Percentiles rank a stretch among this genome's conserved stretches.
These are phyloP conservation scores for Metschnikowia picachoensis DNA, from an alignment of 805 yeast genomes.

Conservation along the genomic window DNA sequence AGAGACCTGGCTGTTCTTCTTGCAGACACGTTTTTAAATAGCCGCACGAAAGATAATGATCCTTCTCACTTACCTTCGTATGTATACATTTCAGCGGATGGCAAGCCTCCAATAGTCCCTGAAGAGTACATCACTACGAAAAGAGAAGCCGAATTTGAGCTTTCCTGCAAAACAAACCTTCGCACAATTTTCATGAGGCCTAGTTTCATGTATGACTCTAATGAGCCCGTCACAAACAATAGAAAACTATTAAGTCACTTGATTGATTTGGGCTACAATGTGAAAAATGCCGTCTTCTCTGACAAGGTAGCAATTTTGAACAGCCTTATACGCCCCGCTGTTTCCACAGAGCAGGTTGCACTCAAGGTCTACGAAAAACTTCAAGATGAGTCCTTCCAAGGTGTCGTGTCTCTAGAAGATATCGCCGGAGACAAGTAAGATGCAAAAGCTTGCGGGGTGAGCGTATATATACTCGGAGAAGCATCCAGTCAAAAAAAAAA, in stretches of 20 bases:
- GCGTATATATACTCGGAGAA: too few species aligned
- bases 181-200: constrained; percentile 72
- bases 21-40: constrained; percentile 50
- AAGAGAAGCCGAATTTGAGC: constrained; percentile 67
- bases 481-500: too few species aligned
- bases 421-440: constrained; percentile 1
- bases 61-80: constrained; percentile 34
- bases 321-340: constrained; percentile 53
- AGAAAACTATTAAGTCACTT: constrained; percentile 42
- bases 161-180: constrained; percentile 42
- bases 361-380: constrained; percentile 52
- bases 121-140: constrained; percentile 70
- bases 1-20: constrained; percentile 62
- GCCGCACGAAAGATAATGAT: not conserved
- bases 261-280: constrained; percentile 39
- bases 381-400: constrained; percentile 46
- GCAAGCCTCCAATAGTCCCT: constrained; percentile 61
- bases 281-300: constrained; percentile 42
- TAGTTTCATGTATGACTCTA: constrained; percentile 73
- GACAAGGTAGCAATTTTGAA: constrained; percentile 24
- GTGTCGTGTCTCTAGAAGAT: constrained; percentile 58
- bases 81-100: constrained; percentile 80
- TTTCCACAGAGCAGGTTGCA: constrained; percentile 69
- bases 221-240: constrained; percentile 24
- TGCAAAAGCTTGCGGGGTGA: too few species aligned